phyloP scores from a whole-genome alignment of 495 filamentous ascomycete genomes.

The Extremus antarcticus region DNA sequence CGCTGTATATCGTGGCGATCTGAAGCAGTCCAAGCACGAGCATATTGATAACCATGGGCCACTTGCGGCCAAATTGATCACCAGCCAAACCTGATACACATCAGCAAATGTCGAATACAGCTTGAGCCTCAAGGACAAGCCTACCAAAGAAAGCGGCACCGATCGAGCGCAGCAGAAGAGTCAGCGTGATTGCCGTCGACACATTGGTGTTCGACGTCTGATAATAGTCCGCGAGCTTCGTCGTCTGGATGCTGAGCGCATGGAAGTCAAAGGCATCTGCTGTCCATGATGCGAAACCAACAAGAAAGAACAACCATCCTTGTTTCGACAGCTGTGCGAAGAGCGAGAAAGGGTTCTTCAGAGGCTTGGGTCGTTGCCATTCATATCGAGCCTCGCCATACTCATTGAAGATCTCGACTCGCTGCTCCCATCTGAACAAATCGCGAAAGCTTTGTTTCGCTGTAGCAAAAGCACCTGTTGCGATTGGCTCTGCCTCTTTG shows the following conservation, averaged over 20 bases:
- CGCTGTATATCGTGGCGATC: slow-evolving; percentile 60
- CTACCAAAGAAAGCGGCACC: slow-evolving; percentile 58
- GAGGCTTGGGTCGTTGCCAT: slow-evolving; percentile 48
- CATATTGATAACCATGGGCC: slow-evolving; percentile 55
- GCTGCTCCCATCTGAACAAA: slow-evolving; percentile 57
- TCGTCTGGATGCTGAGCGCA: slow-evolving; percentile 59
- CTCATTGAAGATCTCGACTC: slow-evolving; percentile 50
- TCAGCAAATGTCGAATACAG: background rate
- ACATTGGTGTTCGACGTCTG: slow-evolving; percentile 53
- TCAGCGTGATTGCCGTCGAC: slow-evolving; percentile 62
- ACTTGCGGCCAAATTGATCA: slow-evolving; percentile 31
- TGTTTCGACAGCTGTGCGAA: slow-evolving; percentile 42
- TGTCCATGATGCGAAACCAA: slow-evolving; percentile 51
- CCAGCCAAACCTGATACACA: slow-evolving; percentile 39
- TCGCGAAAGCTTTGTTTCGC: slow-evolving; percentile 50
- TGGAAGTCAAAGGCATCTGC: slow-evolving; percentile 72
- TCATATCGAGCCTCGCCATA: slow-evolving; percentile 43
- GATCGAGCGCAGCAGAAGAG: slow-evolving; percentile 56
- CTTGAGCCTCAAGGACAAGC: background rate
- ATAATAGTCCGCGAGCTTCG: slow-evolving; percentile 59
- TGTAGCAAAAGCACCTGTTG: slow-evolving; percentile 46
- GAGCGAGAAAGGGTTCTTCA: slow-evolving; percentile 52
- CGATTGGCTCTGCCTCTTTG: slow-evolving; percentile 41
- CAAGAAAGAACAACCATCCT: slow-evolving; percentile 55
- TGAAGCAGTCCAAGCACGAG: slow-evolving; percentile 52